Percentiles rank a stretch among this genome's conserved stretches.
phyloP scores from a whole-genome alignment of 441 rosid genomes.

The Iberis amara region DNA sequence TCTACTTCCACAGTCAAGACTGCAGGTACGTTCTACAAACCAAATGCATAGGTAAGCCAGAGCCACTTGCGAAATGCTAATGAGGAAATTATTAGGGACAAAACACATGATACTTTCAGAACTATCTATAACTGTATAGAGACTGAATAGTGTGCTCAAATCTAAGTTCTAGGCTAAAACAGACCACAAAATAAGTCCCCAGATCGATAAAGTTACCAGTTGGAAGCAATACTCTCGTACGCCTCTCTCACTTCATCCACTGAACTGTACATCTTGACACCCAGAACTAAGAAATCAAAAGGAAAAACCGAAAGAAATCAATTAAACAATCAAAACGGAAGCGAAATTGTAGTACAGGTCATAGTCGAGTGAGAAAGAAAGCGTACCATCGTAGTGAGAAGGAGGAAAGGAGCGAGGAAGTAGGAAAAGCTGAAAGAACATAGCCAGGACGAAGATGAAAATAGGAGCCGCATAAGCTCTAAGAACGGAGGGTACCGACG shows the following conservation, averaged over 20 bases:
- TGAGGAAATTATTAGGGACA: neutral
- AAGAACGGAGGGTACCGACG: slow-evolving; percentile 32
- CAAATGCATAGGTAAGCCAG: neutral
- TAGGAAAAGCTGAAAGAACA: slow-evolving; percentile 66
- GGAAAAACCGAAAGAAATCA: neutral
- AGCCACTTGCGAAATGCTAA: neutral
- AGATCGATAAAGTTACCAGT: slow-evolving; percentile 43
- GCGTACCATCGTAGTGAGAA: slow-evolving; percentile 65
- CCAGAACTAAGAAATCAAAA: slow-evolving; percentile 43
- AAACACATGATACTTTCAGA: neutral
- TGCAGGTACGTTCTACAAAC: neutral
- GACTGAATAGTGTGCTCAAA: neutral
- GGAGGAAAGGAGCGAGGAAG: slow-evolving; percentile 67
- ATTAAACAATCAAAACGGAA: neutral
- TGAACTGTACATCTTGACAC: slow-evolving; percentile 46
- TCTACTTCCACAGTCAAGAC: neutral
- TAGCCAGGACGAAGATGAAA: slow-evolving; percentile 46
- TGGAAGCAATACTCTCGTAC: slow-evolving; percentile 50
- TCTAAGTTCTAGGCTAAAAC: slow-evolving; percentile 3
- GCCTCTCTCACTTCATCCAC: slow-evolving; percentile 60
- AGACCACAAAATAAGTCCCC: neutral
- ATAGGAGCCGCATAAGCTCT: slow-evolving; percentile 66
- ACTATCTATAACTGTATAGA: neutral
- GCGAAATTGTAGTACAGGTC: neutral
- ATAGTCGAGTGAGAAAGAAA: neutral